These are phyloP conservation scores for Lichenothelia convexa DNA, from an alignment of 495 filamentous ascomycete species.

Conservation along the genomic window DNA sequence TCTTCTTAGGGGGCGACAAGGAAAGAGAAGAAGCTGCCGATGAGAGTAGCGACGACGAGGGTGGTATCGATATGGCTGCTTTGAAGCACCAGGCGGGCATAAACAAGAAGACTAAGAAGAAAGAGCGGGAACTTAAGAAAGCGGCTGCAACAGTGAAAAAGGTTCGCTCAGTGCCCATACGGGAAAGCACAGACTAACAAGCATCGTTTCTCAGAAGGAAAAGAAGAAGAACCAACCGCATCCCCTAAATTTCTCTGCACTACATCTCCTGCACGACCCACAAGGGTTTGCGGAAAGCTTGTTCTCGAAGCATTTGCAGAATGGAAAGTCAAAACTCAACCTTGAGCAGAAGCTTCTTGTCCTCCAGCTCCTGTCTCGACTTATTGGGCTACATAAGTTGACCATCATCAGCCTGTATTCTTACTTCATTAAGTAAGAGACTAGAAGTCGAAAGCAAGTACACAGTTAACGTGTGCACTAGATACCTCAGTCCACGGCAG, in stretches of 20 bases:
- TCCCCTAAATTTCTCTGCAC: constrained; percentile 89
- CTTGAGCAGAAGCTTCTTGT: constrained; percentile 84
- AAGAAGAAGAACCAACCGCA: constrained; percentile 74
- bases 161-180: no score
- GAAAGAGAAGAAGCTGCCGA: constrained; percentile 85
- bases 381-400: constrained; percentile 86
- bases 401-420: constrained; percentile 71
- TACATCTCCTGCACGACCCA: constrained; percentile 88
- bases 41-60: constrained; percentile 64
- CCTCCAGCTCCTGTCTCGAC: constrained; percentile 70
- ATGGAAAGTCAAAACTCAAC: constrained; percentile 62
- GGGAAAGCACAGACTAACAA: not conserved
- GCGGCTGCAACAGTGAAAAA: constrained; percentile 58
- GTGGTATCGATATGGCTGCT: constrained; percentile 58
- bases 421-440: constrained; percentile 48
- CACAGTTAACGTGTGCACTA: not conserved
- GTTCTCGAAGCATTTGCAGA: constrained; percentile 82
- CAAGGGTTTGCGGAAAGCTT: constrained; percentile 85
- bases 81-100: constrained; percentile 70
- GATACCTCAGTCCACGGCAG: constrained; percentile 67
- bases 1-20: constrained; percentile 90
- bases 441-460: not conserved
- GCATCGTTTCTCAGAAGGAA: no score
- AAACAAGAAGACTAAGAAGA: constrained; percentile 92
- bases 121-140: constrained; percentile 55